phyloP scores from a whole-genome alignment of 768 basidiomycete genomes.

The Tricholoma sp. region DNA sequence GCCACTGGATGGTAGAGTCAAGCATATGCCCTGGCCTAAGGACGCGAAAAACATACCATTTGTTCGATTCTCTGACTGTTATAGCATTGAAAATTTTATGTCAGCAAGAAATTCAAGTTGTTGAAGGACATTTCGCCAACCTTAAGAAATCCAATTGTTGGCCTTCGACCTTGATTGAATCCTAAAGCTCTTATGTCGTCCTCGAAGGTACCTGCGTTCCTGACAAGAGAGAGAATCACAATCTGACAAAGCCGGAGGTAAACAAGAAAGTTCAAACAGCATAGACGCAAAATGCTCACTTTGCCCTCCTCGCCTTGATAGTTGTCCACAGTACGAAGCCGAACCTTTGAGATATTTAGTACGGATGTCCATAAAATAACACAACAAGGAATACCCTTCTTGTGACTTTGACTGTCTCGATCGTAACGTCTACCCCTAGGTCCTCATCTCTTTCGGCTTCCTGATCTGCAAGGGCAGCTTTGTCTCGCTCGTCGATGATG shows the following conservation, averaged over 20 bases:
- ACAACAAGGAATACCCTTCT: conserved; percentile 37
- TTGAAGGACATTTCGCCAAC: conserved; percentile 25
- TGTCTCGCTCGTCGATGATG: conserved; percentile 65
- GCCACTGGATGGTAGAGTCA: conserved; percentile 1
- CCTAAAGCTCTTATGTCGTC: conserved; percentile 17
- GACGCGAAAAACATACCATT: conserved; percentile 33
- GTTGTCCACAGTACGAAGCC: conserved; percentile 71
- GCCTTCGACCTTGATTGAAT: conserved; percentile 26
- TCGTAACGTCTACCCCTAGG: conserved; percentile 9
- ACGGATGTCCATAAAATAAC: neutral
- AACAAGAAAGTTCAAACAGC: neutral
- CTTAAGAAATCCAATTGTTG: conserved; percentile 69
- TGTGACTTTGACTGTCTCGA: conserved; percentile 49
- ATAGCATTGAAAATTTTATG: neutral
- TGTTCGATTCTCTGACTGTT: conserved; percentile 49
- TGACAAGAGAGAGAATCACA: conserved; percentile 69
- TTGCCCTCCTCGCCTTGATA: conserved; percentile 74
- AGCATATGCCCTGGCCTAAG: neutral
- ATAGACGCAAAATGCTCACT: conserved; percentile 20
- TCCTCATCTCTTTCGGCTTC: conserved; percentile 35
- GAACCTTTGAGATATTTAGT: conserved; percentile 36
- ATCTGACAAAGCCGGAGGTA: conserved; percentile 30
- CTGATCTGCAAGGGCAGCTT: conserved; percentile 50
- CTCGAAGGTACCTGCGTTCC: conserved; percentile 50
- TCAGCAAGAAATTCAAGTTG: neutral